These are phyloP conservation scores for Daldinia concentrica DNA, from an alignment of 495 filamentous ascomycete species.

Conservation along the genomic window DNA sequence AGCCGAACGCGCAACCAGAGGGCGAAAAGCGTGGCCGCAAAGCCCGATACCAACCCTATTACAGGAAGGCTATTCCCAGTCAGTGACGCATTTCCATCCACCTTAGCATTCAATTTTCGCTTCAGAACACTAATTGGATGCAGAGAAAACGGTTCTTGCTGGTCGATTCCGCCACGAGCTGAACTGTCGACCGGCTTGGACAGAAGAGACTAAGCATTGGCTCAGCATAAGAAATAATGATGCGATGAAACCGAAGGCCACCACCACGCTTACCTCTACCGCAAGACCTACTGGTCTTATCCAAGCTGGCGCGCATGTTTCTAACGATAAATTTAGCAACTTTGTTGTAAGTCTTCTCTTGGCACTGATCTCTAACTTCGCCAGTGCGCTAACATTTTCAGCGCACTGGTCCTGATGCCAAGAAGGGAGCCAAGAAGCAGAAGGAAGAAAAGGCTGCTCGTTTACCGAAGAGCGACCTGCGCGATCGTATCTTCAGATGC, in stretches of 20 bases:
- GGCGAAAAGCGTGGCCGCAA: conserved; percentile 59
- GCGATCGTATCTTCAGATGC: conserved; percentile 81
- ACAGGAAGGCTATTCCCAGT: conserved; percentile 86
- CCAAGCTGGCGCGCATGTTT: conserved; percentile 59
- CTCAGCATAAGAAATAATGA: conserved; percentile 68
- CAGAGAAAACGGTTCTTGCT: conserved; percentile 82
- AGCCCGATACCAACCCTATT: conserved; percentile 72
- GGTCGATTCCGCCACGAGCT: conserved; percentile 80
- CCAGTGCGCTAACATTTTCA: conserved; percentile 42
- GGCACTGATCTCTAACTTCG: conserved; percentile 1
- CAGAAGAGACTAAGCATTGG: conserved; percentile 73
- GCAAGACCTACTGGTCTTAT: conserved; percentile 53
- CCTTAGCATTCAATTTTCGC: neutral
- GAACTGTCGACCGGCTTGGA: conserved; percentile 77
- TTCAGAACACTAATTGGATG: conserved; percentile 7
- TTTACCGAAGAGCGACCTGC: conserved; percentile 83
- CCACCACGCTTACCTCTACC: conserved; percentile 58
- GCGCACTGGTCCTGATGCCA: conserved; percentile 50
- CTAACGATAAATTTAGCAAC: conserved; percentile 57
- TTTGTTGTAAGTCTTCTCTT: conserved; percentile 65
- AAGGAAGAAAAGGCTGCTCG: conserved; percentile 85
- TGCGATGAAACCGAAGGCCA: conserved; percentile 69
- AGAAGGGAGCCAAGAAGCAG: conserved; percentile 61
- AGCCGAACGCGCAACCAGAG: conserved; percentile 45
- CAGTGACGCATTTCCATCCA: conserved; percentile 45